Evolutionary conservation across 2,329 filamentous ascomycete species (phyloP), one percentile per base, ranked within the genome.

Genomic region (Clonostachys byssicola): DNA sequence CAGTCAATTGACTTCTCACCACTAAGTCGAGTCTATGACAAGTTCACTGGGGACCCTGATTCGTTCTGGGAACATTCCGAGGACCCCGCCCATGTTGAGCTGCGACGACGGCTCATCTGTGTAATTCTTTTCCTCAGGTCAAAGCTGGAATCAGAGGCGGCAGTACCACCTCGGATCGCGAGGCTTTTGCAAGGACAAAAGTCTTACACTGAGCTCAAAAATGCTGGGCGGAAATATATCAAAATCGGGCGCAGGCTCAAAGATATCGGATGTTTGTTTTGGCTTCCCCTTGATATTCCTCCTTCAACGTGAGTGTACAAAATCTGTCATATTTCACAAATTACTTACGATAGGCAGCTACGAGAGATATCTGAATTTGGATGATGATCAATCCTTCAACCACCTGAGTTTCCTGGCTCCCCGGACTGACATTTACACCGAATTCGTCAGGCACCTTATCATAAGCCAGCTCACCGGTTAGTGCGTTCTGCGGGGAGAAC

Each of bases 211-310:
- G 63, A 66, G 5, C 36, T 65, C 14, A 49, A 60, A 4, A 62
- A 64, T 47, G 58, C 61, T 0, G 63, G 63, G 0, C 62, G 56
- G 30, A 66, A 66, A 45, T 66, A 66, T 8, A 58, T 65, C 48
- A 65, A 64, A 45, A 60, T 66, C 20, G 59, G 58, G 0, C 51
- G 63, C 3, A 52, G 54, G 30, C 51, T 66, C 3, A 60, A 59
- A 1, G 55, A 56, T 2, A 49, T 64, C 3, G 62, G 63, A 0
- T 55, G 60, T 0, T 49, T 66, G 3, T 50, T 64, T 12, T 66
- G 63, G 63, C 56, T 66, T 12, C 63, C 63, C 0, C 14, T 58
- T 7, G 57, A 60, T 6, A 54, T 66, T 1, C 63, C 63, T 0
- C 52, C 58, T 10, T 66, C 63, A 2, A 66, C 63, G 62, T 66